A percentile compares a stretch with the other conserved stretches of the same genome.
These are phyloP conservation scores for Yamadazyma triangularis DNA, from an alignment of 1,139 yeast genomes.

Conservation along the genomic window DNA sequence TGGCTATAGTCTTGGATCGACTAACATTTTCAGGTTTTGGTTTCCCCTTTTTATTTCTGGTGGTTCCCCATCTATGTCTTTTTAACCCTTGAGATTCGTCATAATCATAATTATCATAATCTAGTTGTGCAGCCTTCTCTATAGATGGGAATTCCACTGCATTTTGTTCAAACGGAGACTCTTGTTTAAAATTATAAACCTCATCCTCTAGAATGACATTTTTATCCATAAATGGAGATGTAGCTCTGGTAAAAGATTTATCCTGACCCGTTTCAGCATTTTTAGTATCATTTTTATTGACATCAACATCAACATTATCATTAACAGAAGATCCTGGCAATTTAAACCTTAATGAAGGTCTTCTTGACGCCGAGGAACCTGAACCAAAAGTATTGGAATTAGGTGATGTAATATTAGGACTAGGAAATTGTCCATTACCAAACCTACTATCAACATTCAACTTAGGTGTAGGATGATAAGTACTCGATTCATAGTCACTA, in stretches of 20 bases:
- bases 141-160: conserved; percentile 5
- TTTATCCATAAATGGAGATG: conserved; percentile 24
- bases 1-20: conserved; percentile 44
- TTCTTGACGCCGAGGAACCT: no score
- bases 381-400: no score
- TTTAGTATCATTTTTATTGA: conserved; percentile 2
- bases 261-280: no score
- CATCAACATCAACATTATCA: conserved; percentile 3
- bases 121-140: conserved; percentile 9
- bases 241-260: no score
- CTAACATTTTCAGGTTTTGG: conserved; percentile 45
- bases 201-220: conserved; percentile 18
- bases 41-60: conserved; percentile 69
- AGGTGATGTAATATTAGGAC: conserved; percentile 9
- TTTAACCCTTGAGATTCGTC: conserved; percentile 40
- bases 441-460: conserved; percentile 13
- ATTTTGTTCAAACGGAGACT: conserved; percentile 12
- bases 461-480: conserved; percentile 24
- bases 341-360: conserved; percentile 23
- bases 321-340: conserved; percentile 16
- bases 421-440: conserved; percentile 5
- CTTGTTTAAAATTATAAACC: conserved; percentile 16
- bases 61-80: conserved; percentile 89
- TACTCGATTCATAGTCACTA: conserved; percentile 6
- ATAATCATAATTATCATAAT: conserved; percentile 6